Percentiles rank a stretch among this genome's conserved stretches.
phyloP scores from a whole-genome alignment of 768 basidiomycete genomes.

The Tephrocybe sp. region DNA sequence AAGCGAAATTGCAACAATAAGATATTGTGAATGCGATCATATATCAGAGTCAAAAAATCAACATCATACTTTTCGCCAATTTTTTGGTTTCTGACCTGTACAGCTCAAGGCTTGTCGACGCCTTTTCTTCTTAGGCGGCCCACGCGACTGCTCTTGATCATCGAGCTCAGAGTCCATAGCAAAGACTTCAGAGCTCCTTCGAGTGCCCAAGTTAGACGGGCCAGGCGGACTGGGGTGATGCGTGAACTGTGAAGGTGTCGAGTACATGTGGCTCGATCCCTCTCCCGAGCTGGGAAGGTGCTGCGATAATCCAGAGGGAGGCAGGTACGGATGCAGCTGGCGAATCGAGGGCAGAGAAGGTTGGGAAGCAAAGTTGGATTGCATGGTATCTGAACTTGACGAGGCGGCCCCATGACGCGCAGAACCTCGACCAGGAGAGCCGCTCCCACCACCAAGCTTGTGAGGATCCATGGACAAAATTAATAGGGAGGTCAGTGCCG shows the following conservation, averaged over 20 bases:
- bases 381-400: slow-evolving; percentile 20
- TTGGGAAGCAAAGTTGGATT: slow-evolving; percentile 25
- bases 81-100: slow-evolving; percentile 57
- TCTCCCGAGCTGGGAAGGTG: slow-evolving; percentile 19
- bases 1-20: no score
- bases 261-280: slow-evolving; percentile 17
- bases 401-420: slow-evolving; percentile 21
- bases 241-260: slow-evolving; percentile 27
- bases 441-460: slow-evolving; percentile 8
- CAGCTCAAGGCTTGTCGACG: slow-evolving; percentile 82
- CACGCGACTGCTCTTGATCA: slow-evolving; percentile 46
- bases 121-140: slow-evolving; percentile 80
- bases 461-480: slow-evolving; percentile 15
- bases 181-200: slow-evolving; percentile 31
- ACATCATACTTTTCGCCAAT: slow-evolving; percentile 13
- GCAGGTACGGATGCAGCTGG: slow-evolving; percentile 65
- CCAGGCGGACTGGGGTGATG: slow-evolving; percentile 26
- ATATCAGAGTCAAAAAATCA: no score
- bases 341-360: slow-evolving; percentile 65
- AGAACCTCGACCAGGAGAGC: slow-evolving; percentile 22
- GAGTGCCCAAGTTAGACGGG: slow-evolving; percentile 18
- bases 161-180: slow-evolving; percentile 60
- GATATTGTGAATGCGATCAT: no score
- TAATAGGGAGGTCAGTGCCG: slow-evolving; percentile 4
- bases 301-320: slow-evolving; percentile 45